Base-by-base conservation (phyloP, 805 yeast genomes). In the Ogataea pignaliae region DNA sequence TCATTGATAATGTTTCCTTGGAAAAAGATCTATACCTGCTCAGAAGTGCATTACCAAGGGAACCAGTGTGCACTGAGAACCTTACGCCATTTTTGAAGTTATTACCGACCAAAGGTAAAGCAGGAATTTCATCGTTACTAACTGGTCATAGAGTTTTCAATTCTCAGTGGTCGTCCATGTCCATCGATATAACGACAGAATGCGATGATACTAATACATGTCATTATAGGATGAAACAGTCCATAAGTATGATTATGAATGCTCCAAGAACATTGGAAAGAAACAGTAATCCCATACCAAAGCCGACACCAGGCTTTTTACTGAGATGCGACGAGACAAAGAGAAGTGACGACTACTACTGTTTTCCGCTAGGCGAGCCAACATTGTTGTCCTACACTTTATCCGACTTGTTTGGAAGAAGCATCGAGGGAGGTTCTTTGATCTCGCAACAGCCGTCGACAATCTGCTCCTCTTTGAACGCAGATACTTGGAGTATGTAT, bases 11-110 rank as follows among this genome's bases (percentile, higher is more conserved):
- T 48, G 51, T 55, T 17, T 53, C 55, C 2, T 59, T 72, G 3
- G 50, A 57, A 26, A 74, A 76, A 44, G 59, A 70, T 4, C 58
- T 81, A 21, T 85, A 71, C 55, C 64, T 83, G 16, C 60, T 90
- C 50, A 73, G 95, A 48, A 96, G 97, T 7, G 86, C 97, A 0
- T 74, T 93, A 40, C 97, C 99, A 1, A 79, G 91, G 48, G 99
- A 93, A 60, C 96, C 97, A 0, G 82, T 93, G 14, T 93, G 99
- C 65, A 93, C 99, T 0, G 99, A 93, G 63, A 93, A 93, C 65
- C 72, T 93, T 59, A 91, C 99, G 0, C 98, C 99, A 0, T 88
- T 91, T 54, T 64, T 93, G 49, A 90, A 89, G 60, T 70, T 93
- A 48, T 72, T 93, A 28, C 98, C 99, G 3, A 86, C 97, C 10